phyloP scores from a whole-genome alignment of 1,139 yeast species.

The Geotrichum fermentans region DNA sequence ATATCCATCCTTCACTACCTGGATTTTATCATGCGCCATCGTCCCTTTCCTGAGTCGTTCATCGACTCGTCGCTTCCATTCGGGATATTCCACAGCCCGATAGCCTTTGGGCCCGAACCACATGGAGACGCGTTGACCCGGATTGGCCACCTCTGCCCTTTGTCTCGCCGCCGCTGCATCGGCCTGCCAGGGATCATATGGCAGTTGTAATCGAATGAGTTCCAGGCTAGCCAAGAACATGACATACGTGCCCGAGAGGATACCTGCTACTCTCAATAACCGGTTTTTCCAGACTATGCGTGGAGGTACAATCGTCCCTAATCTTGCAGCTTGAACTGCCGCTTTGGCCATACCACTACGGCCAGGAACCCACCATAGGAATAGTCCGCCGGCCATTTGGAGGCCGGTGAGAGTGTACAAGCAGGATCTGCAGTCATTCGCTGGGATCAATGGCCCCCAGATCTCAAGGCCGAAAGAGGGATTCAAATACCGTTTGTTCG shows the following conservation, averaged over 20 bases:
- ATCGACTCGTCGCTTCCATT: conserved; percentile 33
- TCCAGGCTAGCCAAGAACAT: conserved; percentile 32
- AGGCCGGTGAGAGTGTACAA: conserved; percentile 31
- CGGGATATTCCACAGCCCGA: conserved; percentile 29
- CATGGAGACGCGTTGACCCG: conserved; percentile 25
- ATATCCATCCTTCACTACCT: conserved; percentile 1
- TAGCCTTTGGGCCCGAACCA: conserved; percentile 38
- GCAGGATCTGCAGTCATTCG: conserved; percentile 36
- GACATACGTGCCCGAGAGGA: conserved; percentile 31
- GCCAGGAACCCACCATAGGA: conserved; percentile 33
- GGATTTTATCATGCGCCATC: conserved; percentile 1
- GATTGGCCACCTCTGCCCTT: conserved; percentile 20
- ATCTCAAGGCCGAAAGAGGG: conserved; percentile 35
- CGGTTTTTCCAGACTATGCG: conserved; percentile 28
- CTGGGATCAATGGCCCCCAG: conserved; percentile 40
- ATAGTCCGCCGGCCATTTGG: conserved; percentile 32
- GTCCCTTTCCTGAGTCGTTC: conserved; percentile 20
- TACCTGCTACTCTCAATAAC: conserved; percentile 26
- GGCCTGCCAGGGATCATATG: conserved; percentile 37
- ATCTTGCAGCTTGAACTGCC: conserved; percentile 2
- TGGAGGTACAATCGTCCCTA: conserved; percentile 20
- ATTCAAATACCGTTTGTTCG: conserved; percentile 25
- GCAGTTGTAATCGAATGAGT: conserved; percentile 30
- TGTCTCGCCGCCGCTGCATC: conserved; percentile 34
- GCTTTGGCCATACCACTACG: conserved; percentile 19